Base-by-base conservation (phyloP, 2,329 filamentous ascomycete species). In the Colletotrichum spaethianum region DNA sequence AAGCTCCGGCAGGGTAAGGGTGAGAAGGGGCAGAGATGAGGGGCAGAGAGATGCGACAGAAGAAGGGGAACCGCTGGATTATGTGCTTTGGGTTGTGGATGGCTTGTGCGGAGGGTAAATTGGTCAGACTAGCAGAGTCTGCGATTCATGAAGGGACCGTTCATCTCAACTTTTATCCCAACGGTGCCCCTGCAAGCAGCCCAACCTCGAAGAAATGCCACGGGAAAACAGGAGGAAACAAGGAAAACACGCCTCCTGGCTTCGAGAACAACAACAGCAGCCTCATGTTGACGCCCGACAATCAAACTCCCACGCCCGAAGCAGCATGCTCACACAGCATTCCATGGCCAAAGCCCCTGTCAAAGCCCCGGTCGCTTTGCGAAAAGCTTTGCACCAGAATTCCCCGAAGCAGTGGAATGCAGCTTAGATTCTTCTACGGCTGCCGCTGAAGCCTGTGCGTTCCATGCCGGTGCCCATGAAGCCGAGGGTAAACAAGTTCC, bases 81-180 rank as follows among this genome's bases (percentile, higher is more conserved):
- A 3, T 23, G 16, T n/a, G 8, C 20, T 16, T 28, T 31, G 20
- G 48, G 11, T 55, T 4, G 12, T 20, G 48, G 16, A 20, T n/a
- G 23, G 48, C 50, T 31, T 36, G 48, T 33, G 61, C 33, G 20
- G 23, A 33, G 20, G 36, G 61, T 23, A 23, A 38, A 61, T 42
- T 61, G 62, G 55, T 33, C 50, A 56, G 50, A 56, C 33, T 28
- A 59, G 50, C 16, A 40, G n/a, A 59, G 57, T 68, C 63, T 52
- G 50, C 69, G 65, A 69, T 52, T 72, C 69, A 69, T 60, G 63
- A 57, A 60, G 52, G 42, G 44, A 40, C 33, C 56, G 69, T 69
- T 72, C 69, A 63, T 72, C 69, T 72, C 69, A 63, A 57, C 42
- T 69, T 48, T 59, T 28, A 28, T 63, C 69, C 69, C 65, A 69